phyloP scores from a whole-genome alignment of 2,329 filamentous ascomycete genomes.

The Ceratocystis papillata region DNA sequence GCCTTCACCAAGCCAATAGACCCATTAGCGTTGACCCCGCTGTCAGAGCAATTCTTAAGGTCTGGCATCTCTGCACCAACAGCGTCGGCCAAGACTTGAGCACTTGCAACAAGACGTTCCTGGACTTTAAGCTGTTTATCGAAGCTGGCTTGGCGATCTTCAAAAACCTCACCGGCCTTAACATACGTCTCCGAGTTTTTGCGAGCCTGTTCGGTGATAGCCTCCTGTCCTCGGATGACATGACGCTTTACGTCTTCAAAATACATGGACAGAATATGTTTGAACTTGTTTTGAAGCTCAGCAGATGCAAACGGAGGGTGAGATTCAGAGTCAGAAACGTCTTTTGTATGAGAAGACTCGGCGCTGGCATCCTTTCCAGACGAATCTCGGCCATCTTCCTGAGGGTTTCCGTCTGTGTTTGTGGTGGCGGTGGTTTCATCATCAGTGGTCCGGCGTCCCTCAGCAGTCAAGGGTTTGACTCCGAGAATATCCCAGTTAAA shows the following conservation, averaged over 20 bases:
- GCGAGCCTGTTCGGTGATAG: constrained; percentile 72
- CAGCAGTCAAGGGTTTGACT: constrained; percentile 56
- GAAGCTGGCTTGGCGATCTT: constrained; percentile 90
- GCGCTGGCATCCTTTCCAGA: constrained; percentile 25
- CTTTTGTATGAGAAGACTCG: constrained; percentile 23
- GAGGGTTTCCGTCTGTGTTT: constrained; percentile 34
- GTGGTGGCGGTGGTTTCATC: constrained; percentile 54
- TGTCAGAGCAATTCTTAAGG: constrained; percentile 68
- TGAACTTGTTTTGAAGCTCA: constrained; percentile 76
- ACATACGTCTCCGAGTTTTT: constrained; percentile 97
- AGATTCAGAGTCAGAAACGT: constrained; percentile 32
- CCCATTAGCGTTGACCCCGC: constrained; percentile 54
- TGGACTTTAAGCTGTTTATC: constrained; percentile 89
- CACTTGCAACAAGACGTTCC: constrained; percentile 80
- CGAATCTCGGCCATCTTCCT: constrained; percentile 3
- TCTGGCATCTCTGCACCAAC: constrained; percentile 90
- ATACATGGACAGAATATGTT: constrained; percentile 73
- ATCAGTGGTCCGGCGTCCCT: constrained; percentile 73
- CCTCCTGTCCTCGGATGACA: constrained; percentile 82
- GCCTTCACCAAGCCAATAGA: constrained; percentile 90
- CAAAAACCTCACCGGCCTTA: constrained; percentile 95
- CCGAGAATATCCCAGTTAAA: constrained; percentile 95
- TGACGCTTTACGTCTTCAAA: constrained; percentile 89
- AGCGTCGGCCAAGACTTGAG: constrained; percentile 79
- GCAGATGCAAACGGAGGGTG: constrained; percentile 65